Percentiles rank a stretch among this genome's conserved stretches.
Conservation (phyloP, 805 yeast genomes). For the Myxozyma neotropica region DNA sequence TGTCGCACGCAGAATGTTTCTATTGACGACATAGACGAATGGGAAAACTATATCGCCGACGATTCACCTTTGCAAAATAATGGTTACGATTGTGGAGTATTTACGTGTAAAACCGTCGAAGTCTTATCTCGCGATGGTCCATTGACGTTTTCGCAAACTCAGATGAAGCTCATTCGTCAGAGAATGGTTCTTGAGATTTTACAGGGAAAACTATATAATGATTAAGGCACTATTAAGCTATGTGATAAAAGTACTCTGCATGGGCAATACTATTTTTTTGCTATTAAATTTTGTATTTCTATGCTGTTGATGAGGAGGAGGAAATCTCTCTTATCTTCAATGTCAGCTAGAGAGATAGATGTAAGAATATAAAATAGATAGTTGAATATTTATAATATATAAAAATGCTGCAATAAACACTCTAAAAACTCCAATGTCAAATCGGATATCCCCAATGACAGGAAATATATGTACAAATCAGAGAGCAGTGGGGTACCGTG, state of each 20-base stretch:
- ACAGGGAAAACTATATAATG: slow-evolving; percentile 24
- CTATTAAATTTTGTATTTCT: too few relatives aligned
- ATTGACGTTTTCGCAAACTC: slow-evolving; percentile 62
- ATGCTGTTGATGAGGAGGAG: too few relatives aligned
- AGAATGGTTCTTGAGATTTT: slow-evolving; percentile 67
- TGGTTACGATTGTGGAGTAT: slow-evolving; percentile 95
- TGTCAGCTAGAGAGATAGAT: too few relatives aligned
- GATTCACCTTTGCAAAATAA: slow-evolving; percentile 84
- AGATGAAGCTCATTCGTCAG: slow-evolving; percentile 68
- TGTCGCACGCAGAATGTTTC: slow-evolving; percentile 54
- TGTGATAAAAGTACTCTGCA: too few relatives aligned
- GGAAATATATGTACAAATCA: neutral
- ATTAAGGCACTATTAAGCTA: neutral
- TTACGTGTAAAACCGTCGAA: slow-evolving; percentile 76
- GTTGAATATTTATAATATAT: too few relatives aligned
- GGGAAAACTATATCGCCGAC: slow-evolving; percentile 40
- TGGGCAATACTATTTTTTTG: too few relatives aligned
- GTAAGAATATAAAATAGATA: too few relatives aligned
- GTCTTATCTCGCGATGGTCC: slow-evolving; percentile 56
- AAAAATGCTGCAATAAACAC: too few relatives aligned
- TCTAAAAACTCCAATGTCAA: neutral
- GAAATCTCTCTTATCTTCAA: too few relatives aligned
- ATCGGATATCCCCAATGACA: neutral
- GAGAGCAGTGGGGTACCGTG: slow-evolving; percentile 23
- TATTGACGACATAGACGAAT: slow-evolving; percentile 36